Evolutionary conservation across 805 yeast genomes (phyloP), one percentile per base, ranked within the genome.

Genomic region (Huiozyma sinensis): DNA sequence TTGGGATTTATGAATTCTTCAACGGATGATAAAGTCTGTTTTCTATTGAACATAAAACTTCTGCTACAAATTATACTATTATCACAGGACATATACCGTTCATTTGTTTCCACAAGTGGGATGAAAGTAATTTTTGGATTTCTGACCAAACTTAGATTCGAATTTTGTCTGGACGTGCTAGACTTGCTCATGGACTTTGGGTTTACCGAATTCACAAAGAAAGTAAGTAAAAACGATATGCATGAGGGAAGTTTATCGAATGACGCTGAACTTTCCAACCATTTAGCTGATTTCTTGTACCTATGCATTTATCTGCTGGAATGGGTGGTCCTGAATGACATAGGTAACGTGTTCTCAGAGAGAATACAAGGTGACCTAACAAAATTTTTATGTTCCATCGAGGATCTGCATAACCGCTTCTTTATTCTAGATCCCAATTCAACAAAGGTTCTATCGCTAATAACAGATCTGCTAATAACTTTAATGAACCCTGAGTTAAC

Each of bases 1-100:
- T 62, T 83, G 8, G 56, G 83, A 10, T 55, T 83, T 9, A 62
- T 74, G 38, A 57, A 56, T 47, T 62, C 57, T 35, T 33, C 46
- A 5, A 49, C 47, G 13, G 64, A 57, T n/a, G 57, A 62, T 33
- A 45, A 43, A 10, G 41, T 44, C 10, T 36, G 24, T 17, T 17
- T 17, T 17, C 24, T 17, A 17, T 17, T 17, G 24, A 17, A 17
- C 24, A 17, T 17, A 17, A 17, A 17, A 17, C 24, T 17, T 17
- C 24, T 17, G 24, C 24, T 17, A 17, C 24, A 17, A 17, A 17
- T 17, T 17, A 17, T 17, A 17, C 24, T 4, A 17, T 3, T 17
- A 17, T 17, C 24, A 17, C 24, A 70, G n/a, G 61, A 61, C n/a
- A 58, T 33, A 12, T 40, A 36, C 28, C 36, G 7, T 24, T 11